phyloP scores from a whole-genome alignment of 139 green algal genomes.

The Chlamydomonas incerta region DNA sequence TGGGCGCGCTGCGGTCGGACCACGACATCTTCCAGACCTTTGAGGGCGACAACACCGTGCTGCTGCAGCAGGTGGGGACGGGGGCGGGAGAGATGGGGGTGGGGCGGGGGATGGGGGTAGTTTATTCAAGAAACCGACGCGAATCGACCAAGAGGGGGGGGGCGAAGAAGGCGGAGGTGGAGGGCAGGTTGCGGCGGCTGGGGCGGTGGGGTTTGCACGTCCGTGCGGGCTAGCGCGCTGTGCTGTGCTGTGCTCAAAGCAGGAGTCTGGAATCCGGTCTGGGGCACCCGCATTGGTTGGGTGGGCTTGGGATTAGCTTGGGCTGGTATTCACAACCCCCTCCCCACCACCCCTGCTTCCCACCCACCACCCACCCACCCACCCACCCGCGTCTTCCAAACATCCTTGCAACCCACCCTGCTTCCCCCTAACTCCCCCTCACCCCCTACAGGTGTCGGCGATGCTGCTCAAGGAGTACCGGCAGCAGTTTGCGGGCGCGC shows the following conservation, averaged over 20 bases:
- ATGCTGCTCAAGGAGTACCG: constrained; percentile 88
- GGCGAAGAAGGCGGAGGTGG: no score
- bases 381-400: not conserved
- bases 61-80: constrained; percentile 82
- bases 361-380: not conserved
- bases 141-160: no score
- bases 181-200: no score
- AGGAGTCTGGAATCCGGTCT: no score
- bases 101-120: not conserved
- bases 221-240: no score
- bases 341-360: not conserved
- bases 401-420: not conserved
- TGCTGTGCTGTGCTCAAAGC: no score
- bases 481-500: constrained; percentile 74
- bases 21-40: constrained; percentile 91
- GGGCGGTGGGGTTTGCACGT: no score
- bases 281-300: no score
- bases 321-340: no score
- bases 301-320: no score
- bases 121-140: no score
- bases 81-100: not conserved
- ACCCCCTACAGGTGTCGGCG: constrained; percentile 71
- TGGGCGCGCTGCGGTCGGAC: constrained; percentile 82
- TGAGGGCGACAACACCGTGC: constrained; percentile 90
- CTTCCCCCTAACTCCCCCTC: not conserved